Base-by-base conservation (phyloP, 805 yeast genomes). In the Candida mattraensis region DNA sequence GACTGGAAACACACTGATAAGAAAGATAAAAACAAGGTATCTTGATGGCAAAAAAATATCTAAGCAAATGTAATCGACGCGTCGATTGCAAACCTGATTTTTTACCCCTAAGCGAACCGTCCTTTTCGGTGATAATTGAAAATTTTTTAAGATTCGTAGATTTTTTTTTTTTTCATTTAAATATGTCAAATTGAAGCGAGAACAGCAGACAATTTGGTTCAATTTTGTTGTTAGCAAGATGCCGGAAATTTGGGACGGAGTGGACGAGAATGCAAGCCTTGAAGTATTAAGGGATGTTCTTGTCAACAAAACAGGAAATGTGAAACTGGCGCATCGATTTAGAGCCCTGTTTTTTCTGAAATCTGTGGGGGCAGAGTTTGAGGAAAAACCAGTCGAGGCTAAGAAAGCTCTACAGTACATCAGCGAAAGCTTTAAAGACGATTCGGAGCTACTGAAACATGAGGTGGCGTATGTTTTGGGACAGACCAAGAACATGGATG, bases 391-490 rank as follows among this genome's bases (percentile, higher is more conserved):
- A 23, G 68, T 60, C 27, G 71, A 66, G 28, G 95, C 95, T 16
- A 65, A 70, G 36, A 64, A 49, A 35, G 94, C 93, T 33, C 76
- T 91, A 36, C 76, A 83, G 35, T 86, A 87, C 66, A 91, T 93
- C 47, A 85, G 88, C 28, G 89, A 78, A 51, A 82, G 91, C 44
- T 93, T 93, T 56, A 61, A 62, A 24, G 95, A 87, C 57, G 75
- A 77, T 34, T 82, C 94, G 14, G 99, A 94, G 63, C 74, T 93
- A 35, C 72, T 93, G 58, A 94, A 94, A 67, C 99, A 93, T 58
- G 99, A 93, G 65, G 94, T 93, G 37, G 98, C 99, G 6, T 93
- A 93, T 55, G 97, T 91, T 9, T 67, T 93, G 41, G 99, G 99
- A 29, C 99, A 93, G 66, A 89, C 96, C 30, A 81, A 85, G 59